A percentile compares a stretch with the other conserved stretches of the same genome.
These are phyloP conservation scores for Citrus sp. DNA, from an alignment of 345 rosid genomes.

Conservation along the genomic window DNA sequence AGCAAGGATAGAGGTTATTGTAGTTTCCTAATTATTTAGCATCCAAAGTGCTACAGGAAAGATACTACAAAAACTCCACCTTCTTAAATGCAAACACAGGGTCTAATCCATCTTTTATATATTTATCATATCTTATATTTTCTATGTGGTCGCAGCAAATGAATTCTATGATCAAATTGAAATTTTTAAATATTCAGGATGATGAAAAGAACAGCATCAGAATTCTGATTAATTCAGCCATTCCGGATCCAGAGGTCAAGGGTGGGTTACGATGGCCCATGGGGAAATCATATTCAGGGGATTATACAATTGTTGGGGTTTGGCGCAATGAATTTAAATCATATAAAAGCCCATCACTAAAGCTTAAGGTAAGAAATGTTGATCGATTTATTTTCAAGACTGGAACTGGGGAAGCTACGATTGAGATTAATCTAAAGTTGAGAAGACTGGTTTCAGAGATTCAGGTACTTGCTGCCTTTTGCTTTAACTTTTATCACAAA, in stretches of 20 bases:
- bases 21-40: too few relatives aligned
- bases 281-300: slow-evolving; percentile 34
- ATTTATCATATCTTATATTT: not conserved
- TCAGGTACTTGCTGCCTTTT: too few relatives aligned
- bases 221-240: slow-evolving; percentile 42
- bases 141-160: not conserved
- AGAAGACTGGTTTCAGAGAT: too few relatives aligned
- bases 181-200: slow-evolving; percentile 41
- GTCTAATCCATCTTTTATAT: too few relatives aligned
- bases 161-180: not conserved
- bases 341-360: slow-evolving; percentile 27
- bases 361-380: too few relatives aligned
- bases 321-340: not conserved
- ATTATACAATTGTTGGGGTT: not conserved
- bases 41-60: too few relatives aligned
- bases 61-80: too few relatives aligned
- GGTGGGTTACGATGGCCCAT: slow-evolving; percentile 72
- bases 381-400: slow-evolving; percentile 44
- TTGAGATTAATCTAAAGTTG: too few relatives aligned
- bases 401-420: too few relatives aligned
- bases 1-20: accelerated
- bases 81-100: too few relatives aligned
- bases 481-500: not conserved
- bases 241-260: slow-evolving; percentile 53
- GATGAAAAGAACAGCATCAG: slow-evolving; percentile 45